A percentile compares a stretch with the other conserved stretches of the same genome.
Conservation (phyloP, 1,284 basidiomycete genomes). For the Puccinia novopanici region DNA sequence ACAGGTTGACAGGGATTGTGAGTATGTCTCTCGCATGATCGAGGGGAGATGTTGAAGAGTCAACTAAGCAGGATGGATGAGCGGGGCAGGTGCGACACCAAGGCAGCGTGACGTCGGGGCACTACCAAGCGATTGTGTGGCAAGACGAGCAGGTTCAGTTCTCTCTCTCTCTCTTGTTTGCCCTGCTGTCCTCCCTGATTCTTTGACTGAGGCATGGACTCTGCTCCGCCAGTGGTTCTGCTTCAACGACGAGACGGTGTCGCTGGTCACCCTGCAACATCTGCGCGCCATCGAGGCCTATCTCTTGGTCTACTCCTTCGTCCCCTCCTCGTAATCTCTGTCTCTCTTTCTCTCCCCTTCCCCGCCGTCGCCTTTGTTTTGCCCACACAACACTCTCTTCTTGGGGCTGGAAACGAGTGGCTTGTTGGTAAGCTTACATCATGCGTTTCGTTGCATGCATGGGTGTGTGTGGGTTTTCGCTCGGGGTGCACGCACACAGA, state of each 20-base stretch:
- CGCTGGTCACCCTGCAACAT: slow-evolving; percentile 19
- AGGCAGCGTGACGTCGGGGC: slow-evolving; percentile 45
- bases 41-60: not conserved
- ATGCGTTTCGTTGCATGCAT: no score
- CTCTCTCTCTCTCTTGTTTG: not conserved
- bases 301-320: slow-evolving; percentile 42
- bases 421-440: no score
- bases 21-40: not conserved
- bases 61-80: not conserved
- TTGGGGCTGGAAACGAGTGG: no score
- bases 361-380: no score
- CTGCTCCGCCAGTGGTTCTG: slow-evolving; percentile 30
- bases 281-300: slow-evolving; percentile 40
- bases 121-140: slow-evolving; percentile 45
- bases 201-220: not conserved
- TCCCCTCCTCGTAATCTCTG: no score
- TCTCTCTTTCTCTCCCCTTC: no score
- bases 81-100: slow-evolving; percentile 42
- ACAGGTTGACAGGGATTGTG: slow-evolving; percentile 42
- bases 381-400: no score
- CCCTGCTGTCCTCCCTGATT: not conserved
- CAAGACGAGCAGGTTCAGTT: slow-evolving; percentile 43
- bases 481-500: no score
- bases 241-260: slow-evolving; percentile 42
- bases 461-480: no score